These are phyloP conservation scores for Zizania palustris DNA, from an alignment of 202 grass and related monocot species.

Conservation along the genomic window DNA sequence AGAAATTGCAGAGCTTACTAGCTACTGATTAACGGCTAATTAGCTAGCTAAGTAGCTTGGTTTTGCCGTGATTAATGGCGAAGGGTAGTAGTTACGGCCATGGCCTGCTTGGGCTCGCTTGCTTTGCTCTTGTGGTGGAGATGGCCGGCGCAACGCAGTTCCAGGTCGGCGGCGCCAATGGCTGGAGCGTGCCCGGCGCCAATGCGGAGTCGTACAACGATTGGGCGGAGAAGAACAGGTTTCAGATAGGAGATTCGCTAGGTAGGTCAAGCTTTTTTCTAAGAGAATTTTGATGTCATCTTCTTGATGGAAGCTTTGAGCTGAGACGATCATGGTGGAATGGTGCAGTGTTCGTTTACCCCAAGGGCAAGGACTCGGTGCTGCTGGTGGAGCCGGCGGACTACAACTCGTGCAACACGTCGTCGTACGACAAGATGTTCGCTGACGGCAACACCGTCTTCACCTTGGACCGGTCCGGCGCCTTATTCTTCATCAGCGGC, in stretches of 20 bases:
- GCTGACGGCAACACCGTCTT: slow-evolving; percentile 69
- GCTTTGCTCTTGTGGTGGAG: slow-evolving; percentile 37
- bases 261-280: slow-evolving; percentile 36
- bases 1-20: neutral
- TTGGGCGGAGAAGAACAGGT: slow-evolving; percentile 65
- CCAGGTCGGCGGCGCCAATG: slow-evolving; percentile 60
- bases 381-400: slow-evolving; percentile 58
- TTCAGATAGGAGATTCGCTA: slow-evolving; percentile 64
- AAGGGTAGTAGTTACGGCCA: slow-evolving; percentile 23
- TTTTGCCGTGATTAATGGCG: slow-evolving; percentile 44
- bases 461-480: slow-evolving; percentile 53
- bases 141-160: slow-evolving; percentile 58
- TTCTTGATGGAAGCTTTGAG: too few relatives aligned
- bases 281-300: too few relatives aligned
- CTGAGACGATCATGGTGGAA: neutral
- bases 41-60: neutral
- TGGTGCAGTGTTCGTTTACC: slow-evolving; percentile 66
- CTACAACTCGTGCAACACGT: slow-evolving; percentile 89
- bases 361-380: slow-evolving; percentile 61
- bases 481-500: slow-evolving; percentile 83
- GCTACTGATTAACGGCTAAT: neutral
- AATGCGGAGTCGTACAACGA: slow-evolving; percentile 51
- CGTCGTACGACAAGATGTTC: slow-evolving; percentile 57
- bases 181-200: slow-evolving; percentile 62
- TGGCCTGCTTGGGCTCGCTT: slow-evolving; percentile 44